phyloP scores from a whole-genome alignment of 1,139 yeast species.

The Fermentozyma sake region DNA sequence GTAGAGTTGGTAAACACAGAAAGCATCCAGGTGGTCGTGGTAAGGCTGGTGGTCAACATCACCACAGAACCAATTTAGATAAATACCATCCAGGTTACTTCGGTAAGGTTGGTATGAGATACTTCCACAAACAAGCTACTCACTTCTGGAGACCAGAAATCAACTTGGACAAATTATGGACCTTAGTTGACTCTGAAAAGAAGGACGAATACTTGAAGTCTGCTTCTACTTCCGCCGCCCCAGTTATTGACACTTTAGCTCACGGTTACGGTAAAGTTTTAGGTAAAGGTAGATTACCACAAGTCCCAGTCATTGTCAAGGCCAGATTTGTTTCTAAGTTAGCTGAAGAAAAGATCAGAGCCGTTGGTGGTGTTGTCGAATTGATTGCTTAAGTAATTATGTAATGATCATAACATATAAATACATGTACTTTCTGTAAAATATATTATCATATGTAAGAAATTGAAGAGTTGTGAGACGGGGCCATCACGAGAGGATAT shows the following conservation, averaged over 20 bases:
- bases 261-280: constrained; percentile 99
- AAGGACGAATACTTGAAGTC: constrained; percentile 91
- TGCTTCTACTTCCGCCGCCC: constrained; percentile 87
- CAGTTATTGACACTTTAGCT: constrained; percentile 99
- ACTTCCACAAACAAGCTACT: constrained; percentile 95
- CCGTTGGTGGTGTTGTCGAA: constrained; percentile 99
- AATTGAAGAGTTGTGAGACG: no score
- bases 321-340: constrained; percentile 98
- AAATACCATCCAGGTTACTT: constrained; percentile 99
- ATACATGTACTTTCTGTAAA: no score
- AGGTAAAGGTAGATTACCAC: constrained; percentile 98
- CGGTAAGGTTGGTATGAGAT: constrained; percentile 99
- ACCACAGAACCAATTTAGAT: constrained; percentile 99
- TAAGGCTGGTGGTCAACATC: constrained; percentile 99
- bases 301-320: constrained; percentile 98
- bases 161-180: constrained; percentile 99
- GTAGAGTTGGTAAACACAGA: constrained; percentile 99
- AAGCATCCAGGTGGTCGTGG: constrained; percentile 99
- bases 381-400: constrained; percentile 73
- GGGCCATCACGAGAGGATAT: no score
- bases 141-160: constrained; percentile 98
- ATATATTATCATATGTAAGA: no score
- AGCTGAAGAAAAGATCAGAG: constrained; percentile 99
- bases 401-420: no score
- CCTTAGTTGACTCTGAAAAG: constrained; percentile 90